Conservation (phyloP, 208 protist species). For the Novymonas esmeraldas region DNA sequence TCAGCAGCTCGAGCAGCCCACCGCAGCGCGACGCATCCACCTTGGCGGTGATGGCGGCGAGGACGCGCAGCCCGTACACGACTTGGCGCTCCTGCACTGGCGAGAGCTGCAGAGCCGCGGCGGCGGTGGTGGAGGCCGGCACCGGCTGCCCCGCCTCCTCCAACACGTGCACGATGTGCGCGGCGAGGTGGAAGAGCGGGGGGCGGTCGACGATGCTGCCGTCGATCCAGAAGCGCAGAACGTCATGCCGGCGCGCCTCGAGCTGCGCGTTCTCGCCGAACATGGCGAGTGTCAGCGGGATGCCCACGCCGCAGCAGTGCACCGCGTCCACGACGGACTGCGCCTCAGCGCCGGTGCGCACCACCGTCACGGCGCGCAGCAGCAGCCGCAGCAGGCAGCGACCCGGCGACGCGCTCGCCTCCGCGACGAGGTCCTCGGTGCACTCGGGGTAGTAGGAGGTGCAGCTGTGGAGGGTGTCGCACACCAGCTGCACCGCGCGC, state of each 20-base stretch:
- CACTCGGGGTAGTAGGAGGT: conserved; percentile 20
- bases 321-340: conserved; percentile 50
- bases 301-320: conserved; percentile 28
- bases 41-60: conserved; percentile 37
- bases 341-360: conserved; percentile 35
- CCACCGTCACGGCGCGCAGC: conserved; percentile 39
- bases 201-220: conserved; percentile 36
- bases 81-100: conserved; percentile 38
- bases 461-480: conserved; percentile 31
- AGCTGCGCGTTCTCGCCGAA: conserved; percentile 23
- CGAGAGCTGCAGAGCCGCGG: conserved; percentile 8
- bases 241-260: conserved; percentile 38
- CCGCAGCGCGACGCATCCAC: conserved; percentile 27
- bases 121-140: neutral
- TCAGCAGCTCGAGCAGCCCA: conserved; percentile 31
- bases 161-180: conserved; percentile 30
- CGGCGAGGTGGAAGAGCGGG: conserved; percentile 40
- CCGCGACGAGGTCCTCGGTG: conserved; percentile 13
- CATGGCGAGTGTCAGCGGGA: conserved; percentile 30
- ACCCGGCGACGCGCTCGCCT: conserved; percentile 13
- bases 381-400: conserved; percentile 45
- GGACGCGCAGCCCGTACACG: conserved; percentile 45
- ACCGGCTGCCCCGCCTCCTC: neutral
- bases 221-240: conserved; percentile 64
- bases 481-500: conserved; percentile 26